Conservation (phyloP, 352 stramenopile species). For the Globisporangium mamillatum region DNA sequence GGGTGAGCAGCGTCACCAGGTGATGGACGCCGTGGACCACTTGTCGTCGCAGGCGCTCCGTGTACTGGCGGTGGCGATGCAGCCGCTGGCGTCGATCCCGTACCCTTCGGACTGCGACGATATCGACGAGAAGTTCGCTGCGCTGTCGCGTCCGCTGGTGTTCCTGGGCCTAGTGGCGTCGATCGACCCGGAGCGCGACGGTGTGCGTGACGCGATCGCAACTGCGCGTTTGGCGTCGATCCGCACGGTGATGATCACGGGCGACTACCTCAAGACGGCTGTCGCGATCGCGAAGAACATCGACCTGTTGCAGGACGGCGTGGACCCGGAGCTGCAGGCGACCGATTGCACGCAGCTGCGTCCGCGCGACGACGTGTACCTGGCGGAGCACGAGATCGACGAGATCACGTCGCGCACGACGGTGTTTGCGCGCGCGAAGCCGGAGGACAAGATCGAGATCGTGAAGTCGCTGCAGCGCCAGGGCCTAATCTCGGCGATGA, state of each 20-base stretch:
- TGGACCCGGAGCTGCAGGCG: constrained; percentile 22
- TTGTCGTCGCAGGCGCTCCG: constrained; percentile 42
- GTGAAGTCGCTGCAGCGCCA: constrained; percentile 92
- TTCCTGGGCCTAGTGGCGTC: constrained; percentile 89
- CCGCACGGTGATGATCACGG: constrained; percentile 83
- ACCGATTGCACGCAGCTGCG: constrained; percentile 69
- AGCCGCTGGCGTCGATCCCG: constrained; percentile 19
- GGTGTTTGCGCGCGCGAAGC: constrained; percentile 94
- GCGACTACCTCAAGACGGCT: constrained; percentile 90
- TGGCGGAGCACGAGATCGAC: constrained; percentile 79
- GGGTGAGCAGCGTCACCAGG: constrained; percentile 12
- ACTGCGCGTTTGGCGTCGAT: constrained; percentile 29
- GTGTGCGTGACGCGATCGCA: constrained; percentile 31
- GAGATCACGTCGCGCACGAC: constrained; percentile 68
- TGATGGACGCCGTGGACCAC: constrained; percentile 28
- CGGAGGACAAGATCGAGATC: constrained; percentile 95
- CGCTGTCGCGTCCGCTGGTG: constrained; percentile 43
- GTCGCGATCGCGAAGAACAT: constrained; percentile 84
- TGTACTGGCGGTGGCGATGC: constrained; percentile 72
- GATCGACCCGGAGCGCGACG: constrained; percentile 44
- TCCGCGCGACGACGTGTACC: constrained; percentile 40
- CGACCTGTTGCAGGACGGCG: constrained; percentile 54
- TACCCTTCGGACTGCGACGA: constrained; percentile 22
- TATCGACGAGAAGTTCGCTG: constrained; percentile 25
- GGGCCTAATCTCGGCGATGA: constrained; percentile 89